Evolutionary conservation across 345 rosid genomes (phyloP).

Genomic region (Pugionium dolabratum): DNA sequence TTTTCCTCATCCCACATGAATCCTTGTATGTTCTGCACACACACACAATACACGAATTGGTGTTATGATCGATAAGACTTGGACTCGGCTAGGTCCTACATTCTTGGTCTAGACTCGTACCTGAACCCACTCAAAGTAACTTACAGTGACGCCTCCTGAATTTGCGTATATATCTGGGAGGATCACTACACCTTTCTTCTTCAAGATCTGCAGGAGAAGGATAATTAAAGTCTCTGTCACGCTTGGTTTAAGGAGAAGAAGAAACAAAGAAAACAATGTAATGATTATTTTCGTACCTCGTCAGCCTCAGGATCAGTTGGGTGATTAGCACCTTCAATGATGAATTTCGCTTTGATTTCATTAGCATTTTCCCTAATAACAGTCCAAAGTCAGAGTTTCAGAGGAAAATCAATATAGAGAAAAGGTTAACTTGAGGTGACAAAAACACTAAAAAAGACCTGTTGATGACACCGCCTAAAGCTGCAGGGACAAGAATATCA

Average conservation of each 20-base stretch:
- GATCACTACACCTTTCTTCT: conserved; percentile 83
- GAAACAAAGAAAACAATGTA: background rate
- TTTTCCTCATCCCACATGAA: conserved; percentile 97
- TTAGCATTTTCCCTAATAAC: conserved; percentile 74
- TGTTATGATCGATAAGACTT: background rate
- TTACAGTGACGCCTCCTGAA: conserved; percentile 96
- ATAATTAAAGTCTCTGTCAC: background rate
- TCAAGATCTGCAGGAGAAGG: conserved; percentile 53
- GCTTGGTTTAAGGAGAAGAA: conserved; percentile 4
- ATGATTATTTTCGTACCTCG: conserved; percentile 52
- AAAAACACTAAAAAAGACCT: conserved; percentile 46
- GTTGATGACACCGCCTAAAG: conserved; percentile 92
- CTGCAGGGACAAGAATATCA: conserved; percentile 88
- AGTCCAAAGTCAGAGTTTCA: background rate
- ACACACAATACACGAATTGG: background rate
- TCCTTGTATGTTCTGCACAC: conserved; percentile 86
- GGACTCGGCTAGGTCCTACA: background rate
- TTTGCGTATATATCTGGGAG: conserved; percentile 96
- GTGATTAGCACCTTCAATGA: conserved; percentile 92
- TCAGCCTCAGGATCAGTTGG: conserved; percentile 99
- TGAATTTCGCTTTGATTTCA: conserved; percentile 82
- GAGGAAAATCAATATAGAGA: background rate
- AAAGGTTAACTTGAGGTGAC: background rate
- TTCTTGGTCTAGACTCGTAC: conserved; percentile 40
- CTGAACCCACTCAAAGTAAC: conserved; percentile 99